Base-by-base conservation (phyloP, 2,329 filamentous ascomycete species). In the Exophiala oligosperma region DNA sequence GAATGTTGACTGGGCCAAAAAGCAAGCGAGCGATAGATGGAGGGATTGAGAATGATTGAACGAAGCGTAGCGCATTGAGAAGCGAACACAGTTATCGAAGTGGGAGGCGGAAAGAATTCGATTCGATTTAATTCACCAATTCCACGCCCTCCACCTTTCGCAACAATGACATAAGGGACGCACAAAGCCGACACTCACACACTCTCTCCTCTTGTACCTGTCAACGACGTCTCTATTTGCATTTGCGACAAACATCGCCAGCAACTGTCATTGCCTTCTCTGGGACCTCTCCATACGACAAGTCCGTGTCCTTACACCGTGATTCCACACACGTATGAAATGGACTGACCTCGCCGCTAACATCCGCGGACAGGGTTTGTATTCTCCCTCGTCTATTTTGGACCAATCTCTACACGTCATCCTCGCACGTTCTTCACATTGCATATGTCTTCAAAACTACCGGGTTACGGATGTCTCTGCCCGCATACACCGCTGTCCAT, bases 401-500 rank as follows among this genome's bases (percentile, higher is more conserved):
- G 47, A 56, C 62, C 62, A 64, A 62, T 59, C 60, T 52, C 52
- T 40, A 51, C 24, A 32, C 57, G 41, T 37, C 17, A 49, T 55
- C 51, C 52, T 56, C n/a, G 58, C 61, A 63, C 61, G 61, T 63
- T 63, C 35, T 43, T 23, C 21, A n/a, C 41, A 28, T 26, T 59
- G 55, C 61, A 63, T 54, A 52, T 21, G 23, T 24, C 35, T 37
- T 26, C 48, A 52, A 49, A 32, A 56, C 52, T 46, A 28, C 55
- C 58, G 47, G 52, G 41, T 47, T 50, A 52, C 61, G 61, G 58
- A 61, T 56, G 46, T n/a, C 32, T 37, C 53, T 49, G 54, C 55
- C 60, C 60, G 57, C 51, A 52, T 48, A 54, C 32, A 47, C 57
- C 53, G 49, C 60, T 38, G 26, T 57, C 56, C 53, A 62, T 38